Base-by-base conservation (phyloP, 73 alveolate genomes). In the Paramecium sonneborni region DNA sequence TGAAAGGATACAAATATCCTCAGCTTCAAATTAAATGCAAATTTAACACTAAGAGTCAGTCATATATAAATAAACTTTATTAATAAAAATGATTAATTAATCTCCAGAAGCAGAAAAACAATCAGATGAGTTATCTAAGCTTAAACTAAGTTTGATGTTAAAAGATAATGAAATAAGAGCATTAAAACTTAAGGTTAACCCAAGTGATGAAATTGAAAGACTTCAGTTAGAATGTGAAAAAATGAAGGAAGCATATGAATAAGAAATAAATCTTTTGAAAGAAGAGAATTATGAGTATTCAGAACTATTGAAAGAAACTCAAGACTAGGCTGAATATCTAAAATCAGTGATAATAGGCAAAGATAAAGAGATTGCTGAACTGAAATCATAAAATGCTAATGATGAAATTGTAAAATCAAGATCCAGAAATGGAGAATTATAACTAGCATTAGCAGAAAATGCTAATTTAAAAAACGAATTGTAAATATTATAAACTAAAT, bases 161-260 rank as follows among this genome's bases (percentile, higher is more conserved):
- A 79, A 79, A 37, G 90, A 79, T 43, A 79, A 79, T 43, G 90
- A 79, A 79, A 79, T 79, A 43, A 79, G 90, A 39, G 90, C 90
- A 23, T 18, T 79, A 2, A 79, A 44, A 21, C 46, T 79, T 8
- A 79, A 79, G 28, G 74, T 79, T 21, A 79, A 79, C n/a, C 90
- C 90, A 15, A 79, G 55, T 23, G 90, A 79, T 9, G 90, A 79
- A 18, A 79, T 79, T 24, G 90, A 79, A 20, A 38, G 90, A 24
- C 72, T 79, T 24, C 15, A 38, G 4, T 9, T 41, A 14, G 90
- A 79, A 23, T 3, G 1, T 14, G 76, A 43, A 12, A 39, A 26
- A 39, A 23, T 79, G 48, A 79, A 44, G 55, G 90, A 79, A 26
- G 32, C 46, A 9, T 43, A 43, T 24, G 74, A 79, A 24, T 24